Base-by-base conservation (phyloP, 2,329 filamentous ascomycete species). In the Chrysoporthe cubensis region DNA sequence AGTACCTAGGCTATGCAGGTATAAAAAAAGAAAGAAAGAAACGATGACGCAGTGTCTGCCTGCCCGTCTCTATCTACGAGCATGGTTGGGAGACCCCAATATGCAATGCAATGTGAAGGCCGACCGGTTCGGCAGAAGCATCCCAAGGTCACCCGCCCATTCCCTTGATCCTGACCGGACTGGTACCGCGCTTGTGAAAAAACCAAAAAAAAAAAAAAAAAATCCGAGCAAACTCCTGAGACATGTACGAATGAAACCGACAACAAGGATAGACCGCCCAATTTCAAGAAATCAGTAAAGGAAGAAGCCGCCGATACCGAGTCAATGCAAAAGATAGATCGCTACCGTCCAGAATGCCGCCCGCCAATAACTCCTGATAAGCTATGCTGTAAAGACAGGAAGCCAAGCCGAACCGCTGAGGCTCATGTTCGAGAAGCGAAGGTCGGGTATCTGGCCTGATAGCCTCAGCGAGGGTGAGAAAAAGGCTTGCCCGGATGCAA, bases 371-470 rank as follows among this genome's bases (percentile, higher is more conserved):
- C 54, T 57, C 34, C 34, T 40, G 40, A 54, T 32, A 37, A 50
- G 48, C 37, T 63, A 43, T 63, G 50, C n/a, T 13, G 34, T 42
- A 62, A 63, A 54, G 59, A 62, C 59, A 48, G 43, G 43, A 57
- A 37, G 43, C 26, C 26, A 50, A 62, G 59, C 43, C 26, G 43
- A n/a, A 50, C 37, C 43, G 59, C 59, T 62, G 59, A 62, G 26
- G 26, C 32, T 18, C 32, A 48, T 26, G 11, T 48, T 37, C 21
- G 44, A 34, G 59, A 62, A 48, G 26, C 59, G 59, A 62, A 62
- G 46, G 43, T 40, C 26, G 44, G 9, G 40, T 37, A 50, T 62
- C 44, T 26, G 59, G 26, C 18, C 5, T 57, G 26, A 48, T n/a
- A 13, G 26, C 26, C 59, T 52, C 43, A 50, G 44, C 59, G 13